These are phyloP conservation scores for Colletotrichum chlorophyti DNA, from an alignment of 2,329 filamentous ascomycete species.

Conservation along the genomic window DNA sequence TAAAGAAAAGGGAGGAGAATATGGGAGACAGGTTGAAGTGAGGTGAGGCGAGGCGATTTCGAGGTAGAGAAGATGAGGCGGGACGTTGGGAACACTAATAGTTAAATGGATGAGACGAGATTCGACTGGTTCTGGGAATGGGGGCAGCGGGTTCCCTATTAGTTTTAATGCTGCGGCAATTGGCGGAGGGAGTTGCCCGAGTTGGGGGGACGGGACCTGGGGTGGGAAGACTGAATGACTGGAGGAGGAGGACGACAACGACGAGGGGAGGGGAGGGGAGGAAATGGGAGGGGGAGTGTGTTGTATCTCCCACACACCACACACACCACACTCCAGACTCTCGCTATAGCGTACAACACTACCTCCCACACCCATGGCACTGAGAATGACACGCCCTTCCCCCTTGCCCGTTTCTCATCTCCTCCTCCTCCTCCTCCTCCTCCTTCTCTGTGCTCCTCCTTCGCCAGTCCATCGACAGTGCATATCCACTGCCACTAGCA, in stretches of 20 bases:
- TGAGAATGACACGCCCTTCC: not conserved
- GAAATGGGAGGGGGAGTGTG: not conserved
- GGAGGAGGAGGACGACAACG: too few relatives aligned
- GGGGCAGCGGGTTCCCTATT: constrained; percentile 18
- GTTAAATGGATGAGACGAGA: constrained; percentile 4
- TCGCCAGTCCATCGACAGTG: not conserved
- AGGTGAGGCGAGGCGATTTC: constrained; percentile 13
- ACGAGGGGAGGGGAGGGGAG: not conserved
- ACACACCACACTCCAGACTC: not conserved
- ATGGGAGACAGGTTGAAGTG: not conserved
- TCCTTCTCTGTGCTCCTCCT: not conserved
- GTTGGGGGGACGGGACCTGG: not conserved
- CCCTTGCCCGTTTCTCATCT: not conserved
- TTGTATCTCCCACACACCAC: not conserved
- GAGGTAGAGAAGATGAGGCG: constrained; percentile 10
- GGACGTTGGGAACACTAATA: constrained; percentile 6
- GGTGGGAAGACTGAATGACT: too few relatives aligned
- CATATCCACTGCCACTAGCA: too few relatives aligned
- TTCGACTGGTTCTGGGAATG: not conserved
- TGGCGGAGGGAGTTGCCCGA: constrained; percentile 16
- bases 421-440: not conserved
- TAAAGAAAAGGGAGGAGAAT: not conserved
- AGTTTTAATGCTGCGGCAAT: constrained; percentile 28
- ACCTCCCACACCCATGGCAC: too few relatives aligned
- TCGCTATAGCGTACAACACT: too few relatives aligned